A percentile compares a stretch with the other conserved stretches of the same genome.
Conservation (phyloP, 2,329 filamentous ascomycete species). For the Sporothrix curviconia region DNA sequence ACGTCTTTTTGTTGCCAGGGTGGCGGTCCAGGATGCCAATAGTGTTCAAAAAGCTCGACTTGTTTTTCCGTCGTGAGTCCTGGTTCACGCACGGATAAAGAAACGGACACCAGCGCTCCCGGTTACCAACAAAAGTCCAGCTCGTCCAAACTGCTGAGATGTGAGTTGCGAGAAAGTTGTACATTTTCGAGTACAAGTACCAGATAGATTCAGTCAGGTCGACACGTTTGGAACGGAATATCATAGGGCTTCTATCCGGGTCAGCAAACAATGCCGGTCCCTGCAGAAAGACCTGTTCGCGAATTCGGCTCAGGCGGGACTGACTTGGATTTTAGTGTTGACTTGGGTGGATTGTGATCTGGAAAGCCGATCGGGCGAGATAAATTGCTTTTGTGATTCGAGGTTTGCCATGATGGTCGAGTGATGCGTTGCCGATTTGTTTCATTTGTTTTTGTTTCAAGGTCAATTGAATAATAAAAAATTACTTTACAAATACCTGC, state of each 20-base stretch:
- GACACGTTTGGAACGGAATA: conserved; percentile 30
- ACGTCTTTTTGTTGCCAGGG: conserved; percentile 38
- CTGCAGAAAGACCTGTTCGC: conserved; percentile 27
- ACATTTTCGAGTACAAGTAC: conserved; percentile 31
- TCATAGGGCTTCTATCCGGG: conserved; percentile 37
- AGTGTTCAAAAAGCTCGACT: conserved; percentile 41
- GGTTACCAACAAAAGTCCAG: conserved; percentile 41
- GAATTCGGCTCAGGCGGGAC: conserved; percentile 34
- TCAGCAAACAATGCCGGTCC: conserved; percentile 38
- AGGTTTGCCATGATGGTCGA: conserved; percentile 28
- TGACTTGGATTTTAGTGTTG: conserved; percentile 38
- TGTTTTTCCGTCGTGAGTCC: conserved; percentile 38
- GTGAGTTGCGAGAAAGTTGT: conserved; percentile 40
- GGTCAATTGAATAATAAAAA: too few species aligned
- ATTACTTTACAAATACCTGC: too few species aligned
- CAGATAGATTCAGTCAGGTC: conserved; percentile 40
- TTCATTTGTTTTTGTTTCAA: background rate
- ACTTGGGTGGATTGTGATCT: conserved; percentile 41
- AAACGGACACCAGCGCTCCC: conserved; percentile 42
- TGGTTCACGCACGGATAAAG: conserved; percentile 43
- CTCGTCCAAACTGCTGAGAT: conserved; percentile 41
- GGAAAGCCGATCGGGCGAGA: conserved; percentile 44
- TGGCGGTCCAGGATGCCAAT: conserved; percentile 42
- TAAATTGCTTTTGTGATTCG: conserved; percentile 39
- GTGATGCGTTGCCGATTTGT: background rate